These are phyloP conservation scores for Pestalotiopsis sp. DNA, from an alignment of 2,329 filamentous ascomycete genomes.

Conservation along the genomic window DNA sequence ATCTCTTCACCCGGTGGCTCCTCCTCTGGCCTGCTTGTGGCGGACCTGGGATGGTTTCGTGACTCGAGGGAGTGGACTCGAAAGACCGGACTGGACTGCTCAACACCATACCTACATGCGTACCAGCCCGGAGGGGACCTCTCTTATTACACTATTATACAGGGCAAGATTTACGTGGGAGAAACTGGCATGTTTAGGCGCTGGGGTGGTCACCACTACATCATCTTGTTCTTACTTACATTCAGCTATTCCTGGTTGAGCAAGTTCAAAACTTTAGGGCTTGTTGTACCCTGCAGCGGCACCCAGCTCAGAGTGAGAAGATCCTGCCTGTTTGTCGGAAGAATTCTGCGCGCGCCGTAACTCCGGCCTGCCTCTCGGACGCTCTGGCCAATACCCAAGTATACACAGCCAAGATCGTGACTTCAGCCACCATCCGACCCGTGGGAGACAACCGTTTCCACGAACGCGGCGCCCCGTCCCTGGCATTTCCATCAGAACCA, in stretches of 20 bases:
- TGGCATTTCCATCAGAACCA: not conserved
- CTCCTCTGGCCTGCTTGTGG: not conserved
- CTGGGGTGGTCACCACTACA: conserved; percentile 5
- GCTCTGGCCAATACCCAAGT: conserved; percentile 1
- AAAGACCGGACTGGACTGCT: not conserved
- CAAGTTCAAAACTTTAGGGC: conserved; percentile 11
- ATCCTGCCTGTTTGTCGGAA: conserved; percentile 10
- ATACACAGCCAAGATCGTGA: conserved; percentile 9
- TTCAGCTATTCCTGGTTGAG: conserved; percentile 13
- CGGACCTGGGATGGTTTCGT: not conserved
- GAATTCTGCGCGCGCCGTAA: conserved; percentile 7
- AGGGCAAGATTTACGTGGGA: not conserved
- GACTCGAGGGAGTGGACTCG: not conserved
- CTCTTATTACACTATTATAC: not conserved
- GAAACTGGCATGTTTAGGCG: not conserved
- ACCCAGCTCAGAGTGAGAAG: not conserved
- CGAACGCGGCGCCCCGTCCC: not conserved
- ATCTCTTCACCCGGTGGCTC: not conserved
- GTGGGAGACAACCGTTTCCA: not conserved
- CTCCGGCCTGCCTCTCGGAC: not conserved
- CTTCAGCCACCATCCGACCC: conserved; percentile 1
- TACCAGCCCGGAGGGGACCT: not conserved
- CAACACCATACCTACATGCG: not conserved
- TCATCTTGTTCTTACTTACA: conserved; percentile 5
- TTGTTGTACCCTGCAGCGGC: conserved; percentile 8